Conservation (phyloP, 352 stramenopile genomes). For the Pythium plurisporium region DNA sequence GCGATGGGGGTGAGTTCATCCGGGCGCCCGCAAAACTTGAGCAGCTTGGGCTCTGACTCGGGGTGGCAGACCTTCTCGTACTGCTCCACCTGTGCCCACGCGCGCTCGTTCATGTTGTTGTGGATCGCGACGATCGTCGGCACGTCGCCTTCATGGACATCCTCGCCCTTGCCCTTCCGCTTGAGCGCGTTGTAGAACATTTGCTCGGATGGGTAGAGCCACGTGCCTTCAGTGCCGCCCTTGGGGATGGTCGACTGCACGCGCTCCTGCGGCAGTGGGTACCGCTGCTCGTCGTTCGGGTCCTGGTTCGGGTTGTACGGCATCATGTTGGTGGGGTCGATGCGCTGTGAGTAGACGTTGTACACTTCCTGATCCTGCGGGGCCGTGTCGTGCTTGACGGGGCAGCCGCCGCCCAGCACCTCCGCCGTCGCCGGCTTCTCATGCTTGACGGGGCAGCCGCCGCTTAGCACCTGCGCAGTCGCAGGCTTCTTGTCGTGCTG, state of each 20-base stretch:
- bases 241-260: conserved; percentile 97
- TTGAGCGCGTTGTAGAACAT: conserved; percentile 99
- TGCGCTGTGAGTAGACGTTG: conserved; percentile 97
- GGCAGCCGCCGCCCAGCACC: conserved; percentile 42
- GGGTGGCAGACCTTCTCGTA: conserved; percentile 94
- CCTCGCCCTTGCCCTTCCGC: conserved; percentile 96
- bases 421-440: conserved; percentile 17
- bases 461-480: conserved; percentile 29
- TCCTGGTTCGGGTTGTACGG: conserved; percentile 95
- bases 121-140: conserved; percentile 97
- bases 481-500: conserved; percentile 29
- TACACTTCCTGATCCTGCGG: conserved; percentile 71
- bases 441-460: conserved; percentile 53
- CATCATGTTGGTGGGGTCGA: conserved; percentile 99
- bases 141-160: conserved; percentile 93
- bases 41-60: conserved; percentile 84
- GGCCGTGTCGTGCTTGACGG: conserved; percentile 56
- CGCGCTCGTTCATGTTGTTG: conserved; percentile 99
- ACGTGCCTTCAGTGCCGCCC: conserved; percentile 91
- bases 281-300: conserved; percentile 87
- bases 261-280: conserved; percentile 89
- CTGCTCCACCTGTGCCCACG: conserved; percentile 95
- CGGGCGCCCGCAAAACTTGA: conserved; percentile 96
- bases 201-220: conserved; percentile 98
- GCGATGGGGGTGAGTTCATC: conserved; percentile 96